Conservation (phyloP, 768 basidiomycete species). For the Gymnopilus junonius region DNA sequence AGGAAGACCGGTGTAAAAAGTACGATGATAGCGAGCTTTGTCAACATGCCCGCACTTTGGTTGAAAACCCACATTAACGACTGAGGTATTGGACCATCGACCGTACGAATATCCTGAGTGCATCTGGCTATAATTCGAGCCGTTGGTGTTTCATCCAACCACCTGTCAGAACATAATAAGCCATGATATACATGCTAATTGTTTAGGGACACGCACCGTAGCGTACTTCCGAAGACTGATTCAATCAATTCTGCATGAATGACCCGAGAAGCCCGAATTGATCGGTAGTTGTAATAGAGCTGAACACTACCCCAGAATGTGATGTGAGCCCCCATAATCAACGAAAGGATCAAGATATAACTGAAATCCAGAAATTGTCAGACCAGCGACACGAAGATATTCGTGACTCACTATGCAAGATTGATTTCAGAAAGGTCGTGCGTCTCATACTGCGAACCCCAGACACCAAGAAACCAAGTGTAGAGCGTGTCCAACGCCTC, state of each 20-base stretch:
- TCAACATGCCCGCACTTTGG: slow-evolving; percentile 36
- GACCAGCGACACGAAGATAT: slow-evolving; percentile 3
- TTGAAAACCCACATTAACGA: slow-evolving; percentile 31
- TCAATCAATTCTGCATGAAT: slow-evolving; percentile 15
- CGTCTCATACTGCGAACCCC: slow-evolving; percentile 46
- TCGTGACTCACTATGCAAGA: slow-evolving; percentile 39
- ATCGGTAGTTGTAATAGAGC: slow-evolving; percentile 31
- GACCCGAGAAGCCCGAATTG: slow-evolving; percentile 34
- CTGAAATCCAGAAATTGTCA: slow-evolving; percentile 28
- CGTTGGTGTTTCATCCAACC: slow-evolving; percentile 25
- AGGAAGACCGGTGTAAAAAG: slow-evolving; percentile 46
- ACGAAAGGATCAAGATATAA: slow-evolving; percentile 42
- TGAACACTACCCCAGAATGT: neutral
- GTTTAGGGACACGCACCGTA: slow-evolving; percentile 11
- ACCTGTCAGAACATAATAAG: slow-evolving; percentile 5
- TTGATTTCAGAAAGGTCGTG: slow-evolving; percentile 33
- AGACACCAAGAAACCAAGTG: slow-evolving; percentile 48
- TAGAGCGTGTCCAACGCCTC: slow-evolving; percentile 31
- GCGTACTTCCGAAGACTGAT: slow-evolving; percentile 18
- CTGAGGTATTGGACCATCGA: slow-evolving; percentile 49
- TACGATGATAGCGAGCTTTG: slow-evolving; percentile 45
- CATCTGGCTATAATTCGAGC: slow-evolving; percentile 20
- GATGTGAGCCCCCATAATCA: slow-evolving; percentile 2
- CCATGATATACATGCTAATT: neutral
- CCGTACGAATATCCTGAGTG: slow-evolving; percentile 32